Conservation (phyloP, 2,329 filamentous ascomycete genomes). For the Xylariaceae sp. region DNA sequence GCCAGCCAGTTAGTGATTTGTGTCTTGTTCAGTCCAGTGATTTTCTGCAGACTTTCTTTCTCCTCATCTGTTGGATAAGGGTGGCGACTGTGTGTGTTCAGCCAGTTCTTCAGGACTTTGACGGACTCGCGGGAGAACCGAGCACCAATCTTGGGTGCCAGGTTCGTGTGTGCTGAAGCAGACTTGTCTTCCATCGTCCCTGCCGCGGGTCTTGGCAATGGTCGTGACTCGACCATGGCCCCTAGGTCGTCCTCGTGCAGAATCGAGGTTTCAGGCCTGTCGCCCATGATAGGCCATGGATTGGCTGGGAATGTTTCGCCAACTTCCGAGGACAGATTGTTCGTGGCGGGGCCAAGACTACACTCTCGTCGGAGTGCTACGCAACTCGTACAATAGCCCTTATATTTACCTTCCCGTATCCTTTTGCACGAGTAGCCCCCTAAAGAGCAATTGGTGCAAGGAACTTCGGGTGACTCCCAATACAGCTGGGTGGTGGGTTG, state of each 20-base stretch:
- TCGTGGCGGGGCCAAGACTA: conserved; percentile 47
- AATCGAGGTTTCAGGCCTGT: conserved; percentile 41
- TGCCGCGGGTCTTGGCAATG: conserved; percentile 12
- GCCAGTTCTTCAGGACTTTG: conserved; percentile 80
- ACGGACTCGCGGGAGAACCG: conserved; percentile 80
- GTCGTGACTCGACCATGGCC: conserved; percentile 22
- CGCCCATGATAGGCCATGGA: conserved; percentile 45
- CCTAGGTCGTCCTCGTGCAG: conserved; percentile 36
- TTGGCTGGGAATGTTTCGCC: conserved; percentile 42
- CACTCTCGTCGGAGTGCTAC: conserved; percentile 58
- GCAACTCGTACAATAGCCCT: conserved; percentile 61
- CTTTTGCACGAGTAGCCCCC: conserved; percentile 59
- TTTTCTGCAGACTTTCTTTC: conserved; percentile 72
- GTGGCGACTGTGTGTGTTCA: conserved; percentile 73
- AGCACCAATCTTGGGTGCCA: conserved; percentile 62
- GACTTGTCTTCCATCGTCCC: conserved; percentile 25
- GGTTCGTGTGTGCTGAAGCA: conserved; percentile 27
- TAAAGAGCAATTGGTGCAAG: conserved; percentile 52
- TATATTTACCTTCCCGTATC: conserved; percentile 57
- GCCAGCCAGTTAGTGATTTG: conserved; percentile 93
- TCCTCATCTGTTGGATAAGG: conserved; percentile 88
- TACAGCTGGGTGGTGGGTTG: conserved; percentile 33
- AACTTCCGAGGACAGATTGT: conserved; percentile 34
- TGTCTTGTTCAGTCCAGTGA: conserved; percentile 76
- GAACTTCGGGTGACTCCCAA: conserved; percentile 44